phyloP scores from a whole-genome alignment of 2,329 filamentous ascomycete species.

The Fusarium graminum region DNA sequence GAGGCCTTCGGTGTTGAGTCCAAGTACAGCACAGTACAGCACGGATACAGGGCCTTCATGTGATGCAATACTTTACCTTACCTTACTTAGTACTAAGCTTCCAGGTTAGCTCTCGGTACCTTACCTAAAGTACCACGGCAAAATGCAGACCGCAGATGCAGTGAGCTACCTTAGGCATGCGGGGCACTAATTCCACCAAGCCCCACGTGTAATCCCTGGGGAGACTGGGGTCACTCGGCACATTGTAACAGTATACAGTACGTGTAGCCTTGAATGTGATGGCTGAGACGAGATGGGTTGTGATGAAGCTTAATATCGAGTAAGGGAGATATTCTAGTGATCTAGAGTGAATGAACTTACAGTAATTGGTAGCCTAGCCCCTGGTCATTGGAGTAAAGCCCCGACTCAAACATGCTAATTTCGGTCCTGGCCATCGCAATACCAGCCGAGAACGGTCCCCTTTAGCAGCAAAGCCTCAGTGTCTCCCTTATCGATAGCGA shows the following conservation, averaged over 20 bases:
- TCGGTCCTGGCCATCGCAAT: neutral
- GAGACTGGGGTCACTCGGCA: slow-evolving; percentile 30
- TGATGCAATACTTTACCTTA: slow-evolving; percentile 45
- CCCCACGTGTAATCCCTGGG: slow-evolving; percentile 41
- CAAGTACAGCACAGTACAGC: slow-evolving; percentile 14
- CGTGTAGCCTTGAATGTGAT: slow-evolving; percentile 4
- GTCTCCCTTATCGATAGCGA: slow-evolving; percentile 45
- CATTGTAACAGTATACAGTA: neutral
- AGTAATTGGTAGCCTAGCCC: neutral
- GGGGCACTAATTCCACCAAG: slow-evolving; percentile 48
- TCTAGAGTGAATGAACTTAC: neutral
- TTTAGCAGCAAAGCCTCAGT: slow-evolving; percentile 38
- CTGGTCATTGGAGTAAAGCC: neutral
- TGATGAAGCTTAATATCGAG: neutral
- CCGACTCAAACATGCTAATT: neutral
- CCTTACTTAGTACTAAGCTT: slow-evolving; percentile 4
- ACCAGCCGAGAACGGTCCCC: slow-evolving; percentile 22
- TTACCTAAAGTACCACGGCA: slow-evolving; percentile 35
- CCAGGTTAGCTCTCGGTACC: slow-evolving; percentile 40
- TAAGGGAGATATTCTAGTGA: too few species aligned
- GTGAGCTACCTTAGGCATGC: slow-evolving; percentile 39
- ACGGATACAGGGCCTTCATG: slow-evolving; percentile 45
- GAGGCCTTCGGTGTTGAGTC: slow-evolving; percentile 35
- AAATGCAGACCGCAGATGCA: slow-evolving; percentile 1
- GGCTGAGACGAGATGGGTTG: neutral